Percentiles rank a stretch among this genome's conserved stretches.
Conservation (phyloP, 306 rosid genomes). For the Quercus glauca region DNA sequence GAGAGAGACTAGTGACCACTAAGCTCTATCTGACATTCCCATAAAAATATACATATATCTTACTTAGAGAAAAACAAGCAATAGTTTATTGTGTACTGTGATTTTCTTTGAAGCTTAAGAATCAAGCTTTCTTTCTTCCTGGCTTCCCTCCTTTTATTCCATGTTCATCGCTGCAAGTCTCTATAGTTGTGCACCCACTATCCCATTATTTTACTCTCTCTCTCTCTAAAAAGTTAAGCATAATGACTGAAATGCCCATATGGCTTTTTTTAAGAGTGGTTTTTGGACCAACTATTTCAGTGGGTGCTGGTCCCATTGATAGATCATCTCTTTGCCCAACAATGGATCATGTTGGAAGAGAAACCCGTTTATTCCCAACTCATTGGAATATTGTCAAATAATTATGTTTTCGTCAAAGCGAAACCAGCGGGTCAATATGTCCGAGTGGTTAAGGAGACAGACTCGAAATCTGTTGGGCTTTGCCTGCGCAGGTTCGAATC, state of each 20-base stretch:
- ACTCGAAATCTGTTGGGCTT: conserved; percentile 53
- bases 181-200: conserved; percentile 27
- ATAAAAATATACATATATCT: conserved; percentile 3
- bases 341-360: too few species aligned
- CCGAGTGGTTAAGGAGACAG: conserved; percentile 57
- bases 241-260: conserved; percentile 34
- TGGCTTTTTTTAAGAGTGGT: not conserved
- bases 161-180: conserved; percentile 33
- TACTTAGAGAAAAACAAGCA: not conserved
- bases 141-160: conserved; percentile 27
- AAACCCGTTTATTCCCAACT: too few species aligned
- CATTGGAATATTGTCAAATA: too few species aligned
- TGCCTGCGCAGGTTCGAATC: conserved; percentile 46
- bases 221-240: not conserved
- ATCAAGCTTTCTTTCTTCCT: conserved; percentile 38
- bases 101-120: conserved; percentile 20
- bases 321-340: too few species aligned
- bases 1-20: conserved; percentile 18
- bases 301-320: too few species aligned
- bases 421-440: not conserved
- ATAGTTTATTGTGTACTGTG: conserved; percentile 17
- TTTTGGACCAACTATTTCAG: not conserved
- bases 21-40: conserved; percentile 53
- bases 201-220: conserved; percentile 9
- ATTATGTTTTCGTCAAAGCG: too few species aligned